phyloP scores from a whole-genome alignment of 2,329 filamentous ascomycete genomes.

The Colletotrichum sp. region DNA sequence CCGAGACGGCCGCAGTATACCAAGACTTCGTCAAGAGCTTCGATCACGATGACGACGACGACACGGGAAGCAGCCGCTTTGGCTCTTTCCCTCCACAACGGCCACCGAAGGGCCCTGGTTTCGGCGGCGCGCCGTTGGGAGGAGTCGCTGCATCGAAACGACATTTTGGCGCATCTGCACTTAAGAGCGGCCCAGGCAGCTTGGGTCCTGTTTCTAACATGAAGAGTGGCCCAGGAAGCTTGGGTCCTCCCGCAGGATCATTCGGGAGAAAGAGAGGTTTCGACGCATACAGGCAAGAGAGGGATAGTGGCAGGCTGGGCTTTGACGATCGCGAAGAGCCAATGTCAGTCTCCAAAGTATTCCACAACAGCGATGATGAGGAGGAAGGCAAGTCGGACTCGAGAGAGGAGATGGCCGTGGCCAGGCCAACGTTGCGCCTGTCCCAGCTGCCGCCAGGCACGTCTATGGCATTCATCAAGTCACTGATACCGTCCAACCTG shows the following conservation, averaged over 20 bases:
- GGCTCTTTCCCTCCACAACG: slow-evolving; percentile 8
- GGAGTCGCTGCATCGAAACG: slow-evolving; percentile 51
- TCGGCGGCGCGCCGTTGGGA: slow-evolving; percentile 28
- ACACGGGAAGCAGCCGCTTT: slow-evolving; percentile 31
- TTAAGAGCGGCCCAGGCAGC: slow-evolving; percentile 68
- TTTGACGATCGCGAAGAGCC: slow-evolving; percentile 48
- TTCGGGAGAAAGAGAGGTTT: slow-evolving; percentile 61
- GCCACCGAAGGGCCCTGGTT: slow-evolving; percentile 24
- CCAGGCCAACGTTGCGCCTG: slow-evolving; percentile 68
- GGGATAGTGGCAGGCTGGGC: slow-evolving; percentile 36
- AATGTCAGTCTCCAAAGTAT: slow-evolving; percentile 72
- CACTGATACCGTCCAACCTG: slow-evolving; percentile 63
- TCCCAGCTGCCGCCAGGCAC: slow-evolving; percentile 65
- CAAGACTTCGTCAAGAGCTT: slow-evolving; percentile 87
- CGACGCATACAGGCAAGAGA: slow-evolving; percentile 45
- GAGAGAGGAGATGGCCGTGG: slow-evolving; percentile 61
- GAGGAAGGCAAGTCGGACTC: slow-evolving; percentile 48
- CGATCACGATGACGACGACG: slow-evolving; percentile 63
- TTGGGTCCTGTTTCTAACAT: slow-evolving; percentile 58
- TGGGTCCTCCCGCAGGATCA: slow-evolving; percentile 57
- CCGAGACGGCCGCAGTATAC: slow-evolving; percentile 86
- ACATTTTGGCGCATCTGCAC: slow-evolving; percentile 66
- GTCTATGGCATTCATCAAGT: slow-evolving; percentile 64
- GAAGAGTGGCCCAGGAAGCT: slow-evolving; percentile 67
- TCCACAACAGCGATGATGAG: slow-evolving; percentile 71